Evolutionary conservation across 441 rosid species (phyloP), one percentile per base, ranked within the genome.

Genomic region (Theobroma grandiflorum): DNA sequence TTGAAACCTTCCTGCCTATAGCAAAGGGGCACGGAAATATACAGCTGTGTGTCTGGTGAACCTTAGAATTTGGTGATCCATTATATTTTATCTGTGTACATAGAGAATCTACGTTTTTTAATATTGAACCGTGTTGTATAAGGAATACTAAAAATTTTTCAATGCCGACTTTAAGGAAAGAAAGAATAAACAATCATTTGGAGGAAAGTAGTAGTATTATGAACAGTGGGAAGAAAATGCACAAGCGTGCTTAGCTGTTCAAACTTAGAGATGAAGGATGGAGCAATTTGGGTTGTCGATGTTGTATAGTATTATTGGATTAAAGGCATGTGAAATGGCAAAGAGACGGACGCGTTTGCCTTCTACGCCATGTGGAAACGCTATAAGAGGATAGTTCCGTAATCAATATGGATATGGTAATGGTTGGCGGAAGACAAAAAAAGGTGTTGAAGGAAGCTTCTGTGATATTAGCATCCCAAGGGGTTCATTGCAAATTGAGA

Each of bases 41-140:
- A 71, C 77, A 76, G 80, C 61, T 76, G 77, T 49, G 35, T 63
- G 50, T 20, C 20, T 15, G 38, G 61, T 72, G 67, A 63, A n/a
- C 76, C 35, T 7, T 58, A 10, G 65, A 49, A 68, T 75, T 49
- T 69, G 76, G 37, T 68, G 8, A 12, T 22, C 33, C 75, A 4
- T 72, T 79, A 8, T 18, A 68, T n/a, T 2, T 14, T 77, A 6
- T 42, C 45, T 42, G 7, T 42, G 4, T 42, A 42, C 45, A 6
- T 42, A 42, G 45, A 42, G 45, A 8, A 42, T 45, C 3, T 45
- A 9, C 1, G 14, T 16, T 20, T 40, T 55, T 33, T 45, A 26
- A 37, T 43, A 38, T 33, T 2, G 18, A 67, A 61, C 55, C 47
- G 16, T 22, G 22, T 8, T 40, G 63, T 45, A 45, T 15, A 2